These are phyloP conservation scores for Solanum neorickii DNA, from an alignment of 257 asterid genomes.

Conservation along the genomic window DNA sequence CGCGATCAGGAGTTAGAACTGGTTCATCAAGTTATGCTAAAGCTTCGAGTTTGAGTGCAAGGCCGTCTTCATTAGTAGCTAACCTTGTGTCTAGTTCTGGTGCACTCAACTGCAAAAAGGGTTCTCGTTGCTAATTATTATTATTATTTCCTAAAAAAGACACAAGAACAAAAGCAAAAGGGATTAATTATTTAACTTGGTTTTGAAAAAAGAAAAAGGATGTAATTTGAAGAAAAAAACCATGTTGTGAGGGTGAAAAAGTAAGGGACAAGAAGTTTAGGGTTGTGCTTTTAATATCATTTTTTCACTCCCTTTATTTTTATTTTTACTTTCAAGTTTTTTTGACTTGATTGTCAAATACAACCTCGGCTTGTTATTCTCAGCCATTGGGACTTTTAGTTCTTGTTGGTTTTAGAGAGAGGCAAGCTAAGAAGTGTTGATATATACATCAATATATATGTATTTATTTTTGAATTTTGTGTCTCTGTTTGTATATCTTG, in stretches of 20 bases:
- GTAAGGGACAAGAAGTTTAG: conserved; percentile 20
- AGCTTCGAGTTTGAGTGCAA: conserved; percentile 39
- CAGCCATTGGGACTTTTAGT: conserved; percentile 10
- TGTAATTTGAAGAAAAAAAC: neutral
- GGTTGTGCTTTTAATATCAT: conserved; percentile 4
- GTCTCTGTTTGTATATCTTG: neutral
- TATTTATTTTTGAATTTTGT: neutral
- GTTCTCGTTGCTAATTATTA: conserved; percentile 24
- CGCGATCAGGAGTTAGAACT: conserved; percentile 47
- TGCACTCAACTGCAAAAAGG: conserved; percentile 17
- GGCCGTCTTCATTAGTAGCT: conserved; percentile 24
- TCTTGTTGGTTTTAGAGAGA: conserved; percentile 23
- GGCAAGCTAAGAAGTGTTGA: conserved; percentile 59
- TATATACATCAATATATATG: neutral
- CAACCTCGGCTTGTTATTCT: conserved; percentile 65
- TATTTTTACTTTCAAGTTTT: neutral
- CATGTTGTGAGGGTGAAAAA: conserved; percentile 6
- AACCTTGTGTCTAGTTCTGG: conserved; percentile 26
- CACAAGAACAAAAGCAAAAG: neutral
- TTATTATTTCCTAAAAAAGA: neutral
- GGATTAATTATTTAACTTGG: neutral
- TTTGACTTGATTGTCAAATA: conserved; percentile 29
- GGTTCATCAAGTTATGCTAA: conserved; percentile 33
- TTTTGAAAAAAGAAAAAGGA: neutral
- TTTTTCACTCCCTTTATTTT: neutral